Evolutionary conservation across 345 rosid genomes (phyloP).

Genomic region (Noccaea caerulescens): DNA sequence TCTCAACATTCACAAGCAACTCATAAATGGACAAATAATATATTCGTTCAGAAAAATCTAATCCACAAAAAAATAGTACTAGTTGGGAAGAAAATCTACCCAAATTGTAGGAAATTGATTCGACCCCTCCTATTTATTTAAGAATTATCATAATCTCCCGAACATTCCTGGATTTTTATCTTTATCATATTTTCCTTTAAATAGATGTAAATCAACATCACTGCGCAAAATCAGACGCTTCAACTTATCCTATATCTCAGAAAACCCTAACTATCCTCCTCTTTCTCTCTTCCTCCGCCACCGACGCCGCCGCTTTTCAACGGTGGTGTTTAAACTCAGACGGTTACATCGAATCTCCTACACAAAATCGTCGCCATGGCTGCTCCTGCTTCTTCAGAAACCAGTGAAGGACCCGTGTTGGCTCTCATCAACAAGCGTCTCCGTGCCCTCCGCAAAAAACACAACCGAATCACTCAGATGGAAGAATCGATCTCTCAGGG

Average conservation of each 20-base stretch:
- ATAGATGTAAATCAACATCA: constrained; percentile 17
- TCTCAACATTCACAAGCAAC: not conserved
- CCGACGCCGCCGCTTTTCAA: constrained; percentile 32
- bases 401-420: constrained; percentile 80
- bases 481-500: constrained; percentile 85
- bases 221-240: constrained; percentile 19
- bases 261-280: constrained; percentile 39
- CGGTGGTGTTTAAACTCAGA: constrained; percentile 35
- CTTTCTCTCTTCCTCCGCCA: constrained; percentile 4
- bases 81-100: not conserved
- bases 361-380: constrained; percentile 33
- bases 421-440: constrained; percentile 84
- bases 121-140: not conserved
- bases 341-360: not conserved
- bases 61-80: not conserved
- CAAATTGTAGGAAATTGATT: not conserved
- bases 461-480: constrained; percentile 78
- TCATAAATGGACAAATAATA: not conserved
- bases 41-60: not conserved
- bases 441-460: constrained; percentile 88
- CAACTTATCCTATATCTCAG: constrained; percentile 27
- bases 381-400: constrained; percentile 47
- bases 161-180: not conserved
- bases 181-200: not conserved
- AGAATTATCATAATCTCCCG: not conserved